Conservation (phyloP, 2,329 filamentous ascomycete genomes). For the Phyllosticta citribraziliensis region DNA sequence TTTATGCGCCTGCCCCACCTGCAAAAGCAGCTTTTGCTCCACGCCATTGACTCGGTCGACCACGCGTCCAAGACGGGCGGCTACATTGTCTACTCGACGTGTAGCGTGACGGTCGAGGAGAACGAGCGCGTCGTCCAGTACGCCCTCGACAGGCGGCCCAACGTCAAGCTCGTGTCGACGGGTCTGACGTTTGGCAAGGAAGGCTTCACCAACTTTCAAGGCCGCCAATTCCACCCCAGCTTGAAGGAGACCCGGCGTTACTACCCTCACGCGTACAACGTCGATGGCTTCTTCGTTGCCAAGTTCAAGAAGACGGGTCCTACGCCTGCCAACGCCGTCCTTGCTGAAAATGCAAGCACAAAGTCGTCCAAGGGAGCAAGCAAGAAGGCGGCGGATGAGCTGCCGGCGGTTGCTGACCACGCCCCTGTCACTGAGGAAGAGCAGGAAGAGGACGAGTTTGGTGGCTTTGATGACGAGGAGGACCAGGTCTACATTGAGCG, state of each 20-base stretch:
- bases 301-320: slow-evolving; percentile 92
- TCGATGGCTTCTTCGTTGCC: slow-evolving; percentile 96
- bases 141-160: slow-evolving; percentile 80
- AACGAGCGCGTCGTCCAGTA: slow-evolving; percentile 93
- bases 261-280: slow-evolving; percentile 87
- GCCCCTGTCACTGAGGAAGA: slow-evolving; percentile 43
- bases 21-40: slow-evolving; percentile 86
- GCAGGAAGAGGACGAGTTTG: slow-evolving; percentile 32
- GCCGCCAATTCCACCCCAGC: slow-evolving; percentile 81
- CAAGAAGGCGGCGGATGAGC: slow-evolving; percentile 30
- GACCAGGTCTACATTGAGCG: slow-evolving; percentile 39
- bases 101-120: slow-evolving; percentile 88
- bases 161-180: slow-evolving; percentile 87
- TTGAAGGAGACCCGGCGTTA: slow-evolving; percentile 77
- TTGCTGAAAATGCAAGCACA: slow-evolving; percentile 15
- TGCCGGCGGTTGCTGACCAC: slow-evolving; percentile 47
- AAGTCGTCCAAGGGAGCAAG: slow-evolving; percentile 25
- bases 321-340: slow-evolving; percentile 52
- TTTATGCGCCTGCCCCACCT: slow-evolving; percentile 88
- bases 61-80: slow-evolving; percentile 87
- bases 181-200: slow-evolving; percentile 84
- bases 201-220: slow-evolving; percentile 82
- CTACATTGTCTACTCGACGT: slow-evolving; percentile 94
- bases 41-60: slow-evolving; percentile 91
- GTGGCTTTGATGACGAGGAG: slow-evolving; percentile 42